phyloP scores from a whole-genome alignment of 2,329 filamentous ascomycete genomes.

The Purpureocillium lavendulum region DNA sequence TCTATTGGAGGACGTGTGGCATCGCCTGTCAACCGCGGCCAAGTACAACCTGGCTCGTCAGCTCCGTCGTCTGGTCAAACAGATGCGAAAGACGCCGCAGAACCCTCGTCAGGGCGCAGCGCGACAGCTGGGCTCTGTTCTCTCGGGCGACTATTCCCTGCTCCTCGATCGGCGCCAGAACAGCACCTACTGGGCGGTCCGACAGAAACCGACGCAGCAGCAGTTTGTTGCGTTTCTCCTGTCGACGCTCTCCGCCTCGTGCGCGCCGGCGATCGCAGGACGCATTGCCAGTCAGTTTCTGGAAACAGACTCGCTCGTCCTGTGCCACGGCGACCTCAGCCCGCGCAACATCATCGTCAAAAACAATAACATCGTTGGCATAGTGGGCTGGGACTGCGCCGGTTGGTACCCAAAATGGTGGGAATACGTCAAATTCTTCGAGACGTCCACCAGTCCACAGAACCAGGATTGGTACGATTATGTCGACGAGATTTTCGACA shows the following conservation, averaged over 20 bases:
- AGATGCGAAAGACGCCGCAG: slow-evolving; percentile 10
- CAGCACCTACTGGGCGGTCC: slow-evolving; percentile 20
- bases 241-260: slow-evolving; percentile 15
- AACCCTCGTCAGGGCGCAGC: not conserved
- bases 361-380: slow-evolving; percentile 12
- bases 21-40: slow-evolving; percentile 8
- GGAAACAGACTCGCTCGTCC: slow-evolving; percentile 7
- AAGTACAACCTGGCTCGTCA: slow-evolving; percentile 17
- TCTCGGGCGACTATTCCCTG: slow-evolving; percentile 11
- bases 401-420: slow-evolving; percentile 24
- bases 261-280: slow-evolving; percentile 13
- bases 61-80: slow-evolving; percentile 16
- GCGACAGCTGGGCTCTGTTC: slow-evolving; percentile 11
- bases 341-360: slow-evolving; percentile 21
- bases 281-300: slow-evolving; percentile 13
- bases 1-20: slow-evolving; percentile 20
- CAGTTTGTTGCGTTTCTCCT: slow-evolving; percentile 17
- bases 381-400: slow-evolving; percentile 22
- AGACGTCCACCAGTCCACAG: slow-evolving; percentile 14
- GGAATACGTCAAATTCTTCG: slow-evolving; percentile 26
- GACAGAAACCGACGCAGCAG: slow-evolving; percentile 6
- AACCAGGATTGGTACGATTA: slow-evolving; percentile 24
- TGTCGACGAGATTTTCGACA: slow-evolving; percentile 17
- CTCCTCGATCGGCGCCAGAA: slow-evolving; percentile 17
- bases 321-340: slow-evolving; percentile 17